Percentiles rank a stretch among this genome's conserved stretches.
These are phyloP conservation scores for Solanum chacoense DNA, from an alignment of 305 asterid species.

Conservation along the genomic window DNA sequence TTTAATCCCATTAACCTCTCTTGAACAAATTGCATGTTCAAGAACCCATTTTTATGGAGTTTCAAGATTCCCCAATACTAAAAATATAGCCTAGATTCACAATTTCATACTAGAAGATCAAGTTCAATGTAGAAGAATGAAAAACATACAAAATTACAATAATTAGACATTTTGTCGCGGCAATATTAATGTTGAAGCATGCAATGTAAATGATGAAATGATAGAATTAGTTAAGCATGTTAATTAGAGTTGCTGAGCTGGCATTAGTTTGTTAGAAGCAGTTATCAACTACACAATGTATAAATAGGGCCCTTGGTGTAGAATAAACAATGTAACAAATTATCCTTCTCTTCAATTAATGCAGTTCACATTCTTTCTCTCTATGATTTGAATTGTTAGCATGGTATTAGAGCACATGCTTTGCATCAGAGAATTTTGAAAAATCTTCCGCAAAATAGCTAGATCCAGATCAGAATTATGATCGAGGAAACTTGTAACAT, in stretches of 20 bases:
- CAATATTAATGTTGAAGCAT: not conserved
- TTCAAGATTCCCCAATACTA: not conserved
- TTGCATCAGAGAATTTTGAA: not conserved
- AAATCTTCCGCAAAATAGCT: not conserved
- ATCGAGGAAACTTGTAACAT: too few relatives aligned
- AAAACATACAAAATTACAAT: not conserved
- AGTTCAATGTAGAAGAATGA: not conserved
- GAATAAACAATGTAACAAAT: not conserved
- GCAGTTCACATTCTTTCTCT: not conserved
- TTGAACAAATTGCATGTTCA: not conserved
- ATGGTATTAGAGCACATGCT: not conserved
- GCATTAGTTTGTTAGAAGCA: not conserved
- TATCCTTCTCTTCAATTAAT: not conserved
- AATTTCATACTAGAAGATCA: not conserved
- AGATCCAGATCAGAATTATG: not conserved
- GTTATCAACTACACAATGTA: not conserved
- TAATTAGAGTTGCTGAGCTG: not conserved
- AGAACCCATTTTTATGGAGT: not conserved
- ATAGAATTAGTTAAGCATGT: not conserved
- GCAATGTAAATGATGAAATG: not conserved
- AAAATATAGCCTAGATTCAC: not conserved
- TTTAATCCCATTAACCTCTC: not conserved
- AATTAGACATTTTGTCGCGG: not conserved
- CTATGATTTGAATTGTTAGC: not conserved
- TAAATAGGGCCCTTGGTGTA: not conserved